phyloP scores from a whole-genome alignment of 805 yeast species.

The Hanseniaspora valbyensis region DNA sequence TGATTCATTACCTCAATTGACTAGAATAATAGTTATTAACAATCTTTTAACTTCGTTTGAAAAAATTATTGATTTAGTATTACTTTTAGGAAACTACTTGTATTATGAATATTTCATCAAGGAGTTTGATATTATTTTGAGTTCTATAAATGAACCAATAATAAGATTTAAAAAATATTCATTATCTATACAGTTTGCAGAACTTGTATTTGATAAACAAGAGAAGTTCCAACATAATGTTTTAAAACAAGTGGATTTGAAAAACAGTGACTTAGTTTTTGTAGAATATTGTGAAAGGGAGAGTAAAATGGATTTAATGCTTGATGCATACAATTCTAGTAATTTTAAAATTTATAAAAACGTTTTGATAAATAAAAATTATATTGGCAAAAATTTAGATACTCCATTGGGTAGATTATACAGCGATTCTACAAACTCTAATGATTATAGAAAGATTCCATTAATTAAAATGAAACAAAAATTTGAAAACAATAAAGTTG shows the following conservation, averaged over 20 bases:
- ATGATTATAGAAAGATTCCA: background rate
- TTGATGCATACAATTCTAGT: background rate
- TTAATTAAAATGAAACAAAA: background rate
- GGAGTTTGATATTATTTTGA: conserved; percentile 38
- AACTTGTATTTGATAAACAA: conserved; percentile 9
- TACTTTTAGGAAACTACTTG: conserved; percentile 44
- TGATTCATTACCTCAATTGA: conserved; percentile 22
- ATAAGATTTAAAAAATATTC: conserved; percentile 19
- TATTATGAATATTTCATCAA: conserved; percentile 46
- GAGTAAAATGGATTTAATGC: background rate
- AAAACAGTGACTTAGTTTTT: conserved; percentile 9
- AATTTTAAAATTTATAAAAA: conserved; percentile 1
- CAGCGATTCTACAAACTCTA: background rate
- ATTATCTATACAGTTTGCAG: conserved; percentile 9
- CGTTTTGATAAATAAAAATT: background rate
- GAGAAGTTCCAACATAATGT: conserved; percentile 3
- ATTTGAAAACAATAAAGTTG: background rate
- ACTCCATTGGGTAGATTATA: background rate
- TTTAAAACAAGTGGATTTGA: conserved; percentile 3
- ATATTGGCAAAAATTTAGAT: background rate
- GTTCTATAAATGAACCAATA: conserved; percentile 25
- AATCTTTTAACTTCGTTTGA: conserved; percentile 33
- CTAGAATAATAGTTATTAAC: conserved; percentile 32
- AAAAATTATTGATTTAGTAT: conserved; percentile 31
- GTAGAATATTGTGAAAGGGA: conserved; percentile 13